Percentiles rank a stretch among this genome's conserved stretches.
These are phyloP conservation scores for Neofusicoccum cordaticola DNA, from an alignment of 2,329 filamentous ascomycete species.

Conservation along the genomic window DNA sequence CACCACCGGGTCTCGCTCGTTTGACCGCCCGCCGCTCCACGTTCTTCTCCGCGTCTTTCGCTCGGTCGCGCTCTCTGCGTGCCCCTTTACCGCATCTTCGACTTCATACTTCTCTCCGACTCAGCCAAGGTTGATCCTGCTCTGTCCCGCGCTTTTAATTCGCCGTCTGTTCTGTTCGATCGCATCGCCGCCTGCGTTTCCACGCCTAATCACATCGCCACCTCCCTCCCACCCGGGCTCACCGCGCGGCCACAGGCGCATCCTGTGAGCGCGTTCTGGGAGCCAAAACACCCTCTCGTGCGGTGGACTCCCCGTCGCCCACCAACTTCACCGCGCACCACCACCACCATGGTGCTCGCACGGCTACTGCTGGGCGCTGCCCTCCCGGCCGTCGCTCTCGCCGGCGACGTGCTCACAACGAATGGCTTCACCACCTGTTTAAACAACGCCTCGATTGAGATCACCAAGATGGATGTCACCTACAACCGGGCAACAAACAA, in stretches of 20 bases:
- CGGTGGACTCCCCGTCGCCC: slow-evolving; percentile 14
- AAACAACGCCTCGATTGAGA: slow-evolving; percentile 58
- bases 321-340: not conserved
- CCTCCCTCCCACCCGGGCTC: not conserved
- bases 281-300: not conserved
- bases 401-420: slow-evolving; percentile 72
- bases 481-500: slow-evolving; percentile 74
- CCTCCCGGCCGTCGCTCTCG: slow-evolving; percentile 52
- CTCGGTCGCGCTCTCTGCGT: slow-evolving; percentile 1
- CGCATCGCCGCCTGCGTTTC: not conserved
- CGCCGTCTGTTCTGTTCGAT: slow-evolving; percentile 3
- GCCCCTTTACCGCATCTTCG: slow-evolving; percentile 11
- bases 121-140: slow-evolving; percentile 14
- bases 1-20: slow-evolving; percentile 4
- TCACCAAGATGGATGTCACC: slow-evolving; percentile 71
- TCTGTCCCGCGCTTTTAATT: slow-evolving; percentile 7
- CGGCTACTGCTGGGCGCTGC: slow-evolving; percentile 37
- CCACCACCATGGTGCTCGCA: slow-evolving; percentile 37
- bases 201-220: not conserved
- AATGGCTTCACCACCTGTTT: slow-evolving; percentile 75
- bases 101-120: not conserved
- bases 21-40: slow-evolving; percentile 2
- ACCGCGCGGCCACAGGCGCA: slow-evolving; percentile 9
- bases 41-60: slow-evolving; percentile 7
- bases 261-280: slow-evolving; percentile 12